phyloP scores from a whole-genome alignment of 2,329 filamentous ascomycete species.

The Calonectria honghensis region DNA sequence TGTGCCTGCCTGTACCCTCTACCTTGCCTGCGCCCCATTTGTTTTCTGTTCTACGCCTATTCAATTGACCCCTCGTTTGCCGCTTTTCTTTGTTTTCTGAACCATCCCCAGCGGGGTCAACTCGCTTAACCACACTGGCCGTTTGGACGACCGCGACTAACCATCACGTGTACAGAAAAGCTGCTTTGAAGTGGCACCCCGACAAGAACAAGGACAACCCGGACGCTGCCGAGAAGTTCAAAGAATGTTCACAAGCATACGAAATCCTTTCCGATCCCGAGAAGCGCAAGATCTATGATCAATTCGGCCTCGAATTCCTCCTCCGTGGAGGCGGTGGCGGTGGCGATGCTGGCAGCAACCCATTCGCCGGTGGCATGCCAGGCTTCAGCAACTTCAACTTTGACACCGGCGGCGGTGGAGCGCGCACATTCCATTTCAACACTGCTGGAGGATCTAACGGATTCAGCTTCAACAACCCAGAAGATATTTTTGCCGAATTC shows the following conservation, averaged over 20 bases:
- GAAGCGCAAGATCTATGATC: conserved; percentile 96
- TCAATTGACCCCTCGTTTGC: conserved; percentile 14
- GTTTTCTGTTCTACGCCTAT: not conserved
- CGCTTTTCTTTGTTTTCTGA: conserved; percentile 26
- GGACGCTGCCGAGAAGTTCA: conserved; percentile 92
- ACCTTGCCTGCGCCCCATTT: not conserved
- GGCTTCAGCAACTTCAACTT: conserved; percentile 73
- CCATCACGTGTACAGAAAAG: conserved; percentile 76
- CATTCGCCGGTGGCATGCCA: conserved; percentile 76
- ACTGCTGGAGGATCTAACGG: conserved; percentile 72
- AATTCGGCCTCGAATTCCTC: conserved; percentile 95
- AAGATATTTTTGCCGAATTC: conserved; percentile 91
- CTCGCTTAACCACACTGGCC: conserved; percentile 5
- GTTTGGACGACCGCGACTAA: conserved; percentile 57
- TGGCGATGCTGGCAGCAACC: conserved; percentile 71
- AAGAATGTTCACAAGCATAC: conserved; percentile 97
- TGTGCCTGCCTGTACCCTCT: not conserved
- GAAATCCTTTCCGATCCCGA: conserved; percentile 98
- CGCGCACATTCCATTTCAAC: conserved; percentile 79
- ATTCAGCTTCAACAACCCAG: conserved; percentile 90
- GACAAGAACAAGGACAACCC: conserved; percentile 98
- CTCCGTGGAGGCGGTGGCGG: conserved; percentile 80
- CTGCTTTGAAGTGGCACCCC: conserved; percentile 93
- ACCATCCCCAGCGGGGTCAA: not conserved
- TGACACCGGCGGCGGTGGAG: conserved; percentile 65